Percentiles rank a stretch among this genome's conserved stretches.
Conservation (phyloP, 306 rosid genomes). For the Vigna nakashimae region DNA sequence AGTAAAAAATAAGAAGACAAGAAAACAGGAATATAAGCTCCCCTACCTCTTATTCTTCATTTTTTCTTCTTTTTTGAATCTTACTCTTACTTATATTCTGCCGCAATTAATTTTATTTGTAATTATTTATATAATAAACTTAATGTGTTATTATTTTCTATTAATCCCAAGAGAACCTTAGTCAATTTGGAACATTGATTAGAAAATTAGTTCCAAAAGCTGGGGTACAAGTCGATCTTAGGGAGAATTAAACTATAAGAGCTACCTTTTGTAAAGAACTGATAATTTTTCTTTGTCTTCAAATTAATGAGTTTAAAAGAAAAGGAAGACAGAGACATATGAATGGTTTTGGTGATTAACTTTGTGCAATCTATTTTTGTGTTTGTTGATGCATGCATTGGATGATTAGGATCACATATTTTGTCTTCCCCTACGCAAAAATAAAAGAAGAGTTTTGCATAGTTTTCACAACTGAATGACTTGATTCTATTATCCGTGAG, state of each 20-base stretch:
- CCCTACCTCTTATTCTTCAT: too few relatives aligned
- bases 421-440: background rate
- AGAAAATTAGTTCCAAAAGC: background rate
- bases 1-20: too few relatives aligned
- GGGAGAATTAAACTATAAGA: background rate
- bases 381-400: background rate
- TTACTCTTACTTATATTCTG: too few relatives aligned
- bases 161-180: background rate
- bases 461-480: background rate
- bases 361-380: background rate
- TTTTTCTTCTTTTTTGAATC: too few relatives aligned
- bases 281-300: background rate
- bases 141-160: background rate
- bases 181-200: background rate
- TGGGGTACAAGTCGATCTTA: background rate
- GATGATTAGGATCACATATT: conserved; percentile 9
- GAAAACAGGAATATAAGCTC: too few relatives aligned
- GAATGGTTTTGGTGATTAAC: background rate
- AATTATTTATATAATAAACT: background rate
- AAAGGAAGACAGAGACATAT: background rate
- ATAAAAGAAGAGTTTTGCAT: background rate
- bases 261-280: background rate
- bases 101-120: too few relatives aligned
- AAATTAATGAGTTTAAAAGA: background rate
- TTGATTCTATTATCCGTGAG: background rate